These are phyloP conservation scores for Salix caprea DNA, from an alignment of 345 rosid species.

Conservation along the genomic window DNA sequence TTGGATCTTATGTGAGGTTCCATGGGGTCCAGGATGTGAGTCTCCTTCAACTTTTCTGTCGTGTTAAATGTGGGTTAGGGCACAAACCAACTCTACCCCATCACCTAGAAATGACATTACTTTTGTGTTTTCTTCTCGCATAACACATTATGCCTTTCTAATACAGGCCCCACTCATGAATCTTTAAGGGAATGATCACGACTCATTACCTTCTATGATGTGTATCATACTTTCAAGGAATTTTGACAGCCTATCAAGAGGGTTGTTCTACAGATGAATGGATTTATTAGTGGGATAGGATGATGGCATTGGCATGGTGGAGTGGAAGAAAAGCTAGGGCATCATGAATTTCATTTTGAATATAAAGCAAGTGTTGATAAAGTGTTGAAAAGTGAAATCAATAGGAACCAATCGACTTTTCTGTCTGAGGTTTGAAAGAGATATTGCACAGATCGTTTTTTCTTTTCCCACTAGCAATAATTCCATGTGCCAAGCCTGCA, in stretches of 20 bases:
- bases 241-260: neutral
- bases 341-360: neutral
- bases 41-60: neutral
- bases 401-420: neutral
- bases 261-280: neutral
- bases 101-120: neutral
- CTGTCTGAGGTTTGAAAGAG: neutral
- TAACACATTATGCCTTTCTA: neutral
- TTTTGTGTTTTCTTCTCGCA: neutral
- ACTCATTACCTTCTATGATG: neutral
- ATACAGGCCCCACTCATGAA: neutral
- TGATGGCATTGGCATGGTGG: neutral
- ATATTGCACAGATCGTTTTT: neutral
- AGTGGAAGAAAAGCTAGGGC: neutral
- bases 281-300: neutral
- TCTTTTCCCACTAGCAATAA: neutral
- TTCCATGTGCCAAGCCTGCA: constrained; percentile 1
- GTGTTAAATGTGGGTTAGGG: neutral
- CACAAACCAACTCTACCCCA: neutral
- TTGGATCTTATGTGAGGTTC: neutral
- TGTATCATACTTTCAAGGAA: neutral
- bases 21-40: neutral
- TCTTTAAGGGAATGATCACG: neutral
- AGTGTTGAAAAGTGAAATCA: neutral
- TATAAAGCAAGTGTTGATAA: neutral